These are phyloP conservation scores for Xylaria telfairii DNA, from an alignment of 495 filamentous ascomycete species.

Conservation along the genomic window DNA sequence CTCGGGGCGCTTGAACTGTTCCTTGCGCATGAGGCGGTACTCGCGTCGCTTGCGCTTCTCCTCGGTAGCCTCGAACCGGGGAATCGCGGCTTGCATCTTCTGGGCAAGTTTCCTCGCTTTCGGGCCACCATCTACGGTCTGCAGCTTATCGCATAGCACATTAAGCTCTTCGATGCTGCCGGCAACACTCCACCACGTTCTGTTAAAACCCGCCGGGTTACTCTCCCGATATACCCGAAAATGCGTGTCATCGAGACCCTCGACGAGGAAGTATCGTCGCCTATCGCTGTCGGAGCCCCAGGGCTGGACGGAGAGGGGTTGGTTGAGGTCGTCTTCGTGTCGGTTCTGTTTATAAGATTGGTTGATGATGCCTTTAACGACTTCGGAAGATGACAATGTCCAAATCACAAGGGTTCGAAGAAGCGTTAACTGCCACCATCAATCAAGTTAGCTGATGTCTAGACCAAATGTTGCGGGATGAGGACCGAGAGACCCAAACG, in stretches of 20 bases:
- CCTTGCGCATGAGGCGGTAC: slow-evolving; percentile 84
- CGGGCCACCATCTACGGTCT: slow-evolving; percentile 74
- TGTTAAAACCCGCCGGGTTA: slow-evolving; percentile 76
- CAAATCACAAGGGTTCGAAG: slow-evolving; percentile 84
- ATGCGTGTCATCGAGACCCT: slow-evolving; percentile 90
- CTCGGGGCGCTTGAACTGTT: slow-evolving; percentile 85
- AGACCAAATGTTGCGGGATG: neutral
- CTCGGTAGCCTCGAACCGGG: slow-evolving; percentile 93
- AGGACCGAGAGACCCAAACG: neutral
- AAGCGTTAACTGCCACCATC: slow-evolving; percentile 68
- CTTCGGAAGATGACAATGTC: slow-evolving; percentile 89
- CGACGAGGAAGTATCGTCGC: slow-evolving; percentile 90
- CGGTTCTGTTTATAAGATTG: slow-evolving; percentile 89
- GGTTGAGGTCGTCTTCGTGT: slow-evolving; percentile 91
- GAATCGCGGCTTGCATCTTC: slow-evolving; percentile 79
- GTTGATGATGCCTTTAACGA: slow-evolving; percentile 77
- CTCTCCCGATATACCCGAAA: slow-evolving; percentile 96
- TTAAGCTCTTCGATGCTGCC: slow-evolving; percentile 88
- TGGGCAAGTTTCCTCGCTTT: slow-evolving; percentile 78
- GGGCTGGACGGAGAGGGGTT: slow-evolving; percentile 89
- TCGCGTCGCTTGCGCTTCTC: slow-evolving; percentile 95
- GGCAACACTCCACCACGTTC: slow-evolving; percentile 91
- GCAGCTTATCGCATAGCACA: slow-evolving; percentile 72
- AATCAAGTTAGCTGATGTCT: slow-evolving; percentile 28
- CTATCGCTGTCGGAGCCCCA: slow-evolving; percentile 94